Evolutionary conservation across 2,329 filamentous ascomycete genomes (phyloP), one percentile per base, ranked within the genome.

Genomic region (Cercospora citrullina): DNA sequence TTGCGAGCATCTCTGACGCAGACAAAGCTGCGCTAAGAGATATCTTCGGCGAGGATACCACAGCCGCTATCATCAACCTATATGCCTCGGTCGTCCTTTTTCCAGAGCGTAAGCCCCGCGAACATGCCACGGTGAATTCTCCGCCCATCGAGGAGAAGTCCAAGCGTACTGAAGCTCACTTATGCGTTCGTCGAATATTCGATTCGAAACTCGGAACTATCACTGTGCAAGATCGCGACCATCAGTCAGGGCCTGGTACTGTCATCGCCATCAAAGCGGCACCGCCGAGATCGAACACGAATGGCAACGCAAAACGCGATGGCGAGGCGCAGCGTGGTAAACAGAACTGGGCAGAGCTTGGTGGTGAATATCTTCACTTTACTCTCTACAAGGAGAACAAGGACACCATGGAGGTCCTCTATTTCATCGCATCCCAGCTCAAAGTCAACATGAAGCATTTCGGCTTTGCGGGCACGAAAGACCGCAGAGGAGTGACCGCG

Each of bases 311-410:
- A 16, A 69, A 73, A 57, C 68, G 70, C 48, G 64, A 68, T 63
- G 59, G 66, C 33, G 72, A 66, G 14, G 64, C 62, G 9, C 73
- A 76, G 57, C 78, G 79, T 60, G 80, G 82, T 55, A 86, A 85
- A 72, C 74, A 86, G 39, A 83, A 82, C 63, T 91, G 89, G 89
- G 82, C 87, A 63, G 88, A 91, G 71, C 81, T 89, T 51, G 89
- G 85, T n/a, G 92, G 91, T 18, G 90, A 93, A 60, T 95, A 92
- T 78, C 82, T 97, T 14, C 93, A 97, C 79, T 96, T 97, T 78
- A 94, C 92, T 0, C 84, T 97, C 62, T 96, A 94, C 86, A 97
- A 97, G 81, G 94, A 97, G 81, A 97, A 97, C 81, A 94, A 94
- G 77, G 94, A 97, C 77, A 97, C 94, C 1, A 96, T 97, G 91